Evolutionary conservation across 352 stramenopile genomes (phyloP).

Genomic region (Phytophthora citricola): DNA sequence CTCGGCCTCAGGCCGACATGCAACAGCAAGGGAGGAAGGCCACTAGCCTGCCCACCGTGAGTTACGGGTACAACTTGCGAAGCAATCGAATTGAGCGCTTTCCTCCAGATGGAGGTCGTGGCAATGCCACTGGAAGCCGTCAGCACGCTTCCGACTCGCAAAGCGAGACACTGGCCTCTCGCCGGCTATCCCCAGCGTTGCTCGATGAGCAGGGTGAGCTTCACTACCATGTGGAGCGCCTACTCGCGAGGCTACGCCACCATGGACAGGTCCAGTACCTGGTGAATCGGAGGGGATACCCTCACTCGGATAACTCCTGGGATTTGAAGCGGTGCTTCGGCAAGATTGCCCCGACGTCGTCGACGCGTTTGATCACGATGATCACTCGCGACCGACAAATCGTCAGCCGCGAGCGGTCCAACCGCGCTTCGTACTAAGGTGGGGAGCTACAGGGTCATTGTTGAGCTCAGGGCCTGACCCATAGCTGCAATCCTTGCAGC

Average conservation of each 20-base stretch:
- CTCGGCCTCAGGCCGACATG: no score
- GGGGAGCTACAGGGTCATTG: background rate
- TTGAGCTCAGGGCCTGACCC: no score
- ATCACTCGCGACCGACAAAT: no score
- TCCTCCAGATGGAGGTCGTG: no score
- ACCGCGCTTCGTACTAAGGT: no score
- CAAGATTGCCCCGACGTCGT: slow-evolving; percentile 2
- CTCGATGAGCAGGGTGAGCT: background rate
- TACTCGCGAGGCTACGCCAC: background rate
- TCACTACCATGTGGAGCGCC: background rate
- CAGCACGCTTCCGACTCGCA: background rate
- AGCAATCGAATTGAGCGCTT: no score
- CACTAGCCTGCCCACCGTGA: no score
- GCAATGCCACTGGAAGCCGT: no score
- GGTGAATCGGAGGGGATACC: background rate
- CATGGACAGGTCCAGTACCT: background rate
- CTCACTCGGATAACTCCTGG: background rate
- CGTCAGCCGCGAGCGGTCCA: no score
- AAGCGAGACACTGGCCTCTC: background rate
- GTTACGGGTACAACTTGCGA: no score
- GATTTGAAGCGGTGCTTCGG: background rate
- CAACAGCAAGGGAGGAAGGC: no score
- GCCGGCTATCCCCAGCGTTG: background rate
- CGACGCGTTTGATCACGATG: background rate
- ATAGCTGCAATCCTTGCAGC: no score